Conservation (phyloP, 2,329 filamentous ascomycete species). For the Penicillium sp. region DNA sequence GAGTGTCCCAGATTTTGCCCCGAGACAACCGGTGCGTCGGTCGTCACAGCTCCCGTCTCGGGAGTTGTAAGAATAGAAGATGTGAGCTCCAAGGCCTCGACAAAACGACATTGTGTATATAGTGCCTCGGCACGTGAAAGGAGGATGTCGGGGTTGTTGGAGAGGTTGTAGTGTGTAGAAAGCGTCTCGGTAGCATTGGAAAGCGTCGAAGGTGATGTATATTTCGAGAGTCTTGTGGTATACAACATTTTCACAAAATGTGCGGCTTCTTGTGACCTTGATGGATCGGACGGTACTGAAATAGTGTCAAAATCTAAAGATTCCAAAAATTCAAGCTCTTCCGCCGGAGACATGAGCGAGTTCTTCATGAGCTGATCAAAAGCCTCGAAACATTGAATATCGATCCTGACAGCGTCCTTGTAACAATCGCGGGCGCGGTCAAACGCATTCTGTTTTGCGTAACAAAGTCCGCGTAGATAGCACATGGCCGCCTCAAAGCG, state of each 20-base stretch:
- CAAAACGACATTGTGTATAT: conserved; percentile 92
- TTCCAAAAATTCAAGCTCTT: conserved; percentile 86
- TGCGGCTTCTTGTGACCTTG: conserved; percentile 75
- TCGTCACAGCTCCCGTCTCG: conserved; percentile 70
- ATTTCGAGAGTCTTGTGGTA: conserved; percentile 91
- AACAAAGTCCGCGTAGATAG: conserved; percentile 88
- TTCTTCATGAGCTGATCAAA: conserved; percentile 99
- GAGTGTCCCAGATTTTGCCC: conserved; percentile 41
- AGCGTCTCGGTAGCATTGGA: conserved; percentile 83
- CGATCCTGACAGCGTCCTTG: conserved; percentile 93
- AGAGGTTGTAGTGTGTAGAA: conserved; percentile 87
- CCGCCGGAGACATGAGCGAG: conserved; percentile 79
- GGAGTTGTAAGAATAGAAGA: conserved; percentile 76
- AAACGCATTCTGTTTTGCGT: conserved; percentile 94
- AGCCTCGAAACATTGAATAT: conserved; percentile 96
- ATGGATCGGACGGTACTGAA: conserved; percentile 59
- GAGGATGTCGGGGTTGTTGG: conserved; percentile 81
- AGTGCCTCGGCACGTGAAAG: conserved; percentile 85
- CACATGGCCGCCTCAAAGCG: conserved; percentile 97
- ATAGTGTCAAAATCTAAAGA: conserved; percentile 88
- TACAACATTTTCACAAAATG: conserved; percentile 96
- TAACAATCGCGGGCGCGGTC: conserved; percentile 97
- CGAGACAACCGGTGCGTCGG: conserved; percentile 21
- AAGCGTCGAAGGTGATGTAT: conserved; percentile 80
- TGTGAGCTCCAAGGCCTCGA: conserved; percentile 79